A percentile compares a stretch with the other conserved stretches of the same genome.
Evolutionary conservation across 2,329 filamentous ascomycete species (phyloP).

Genomic region (Simplicillium aogashimaense): DNA sequence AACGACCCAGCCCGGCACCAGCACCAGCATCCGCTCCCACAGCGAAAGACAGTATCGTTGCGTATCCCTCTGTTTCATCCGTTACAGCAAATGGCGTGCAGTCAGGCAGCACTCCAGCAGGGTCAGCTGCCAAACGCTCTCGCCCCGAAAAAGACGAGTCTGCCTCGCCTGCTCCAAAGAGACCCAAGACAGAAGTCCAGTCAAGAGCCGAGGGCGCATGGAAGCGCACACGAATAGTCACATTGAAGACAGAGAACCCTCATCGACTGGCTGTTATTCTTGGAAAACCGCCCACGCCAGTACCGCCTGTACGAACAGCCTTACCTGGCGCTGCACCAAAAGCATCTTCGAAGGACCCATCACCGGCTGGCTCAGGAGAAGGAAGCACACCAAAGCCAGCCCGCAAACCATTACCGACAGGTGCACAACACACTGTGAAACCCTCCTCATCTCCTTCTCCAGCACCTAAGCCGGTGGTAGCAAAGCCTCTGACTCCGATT

Average conservation of each 20-base stretch:
- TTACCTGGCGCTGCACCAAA: constrained; percentile 19
- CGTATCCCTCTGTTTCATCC: constrained; percentile 9
- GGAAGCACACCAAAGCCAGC: constrained; percentile 1
- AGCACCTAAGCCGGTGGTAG: neutral
- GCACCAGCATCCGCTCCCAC: constrained; percentile 7
- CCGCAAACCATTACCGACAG: constrained; percentile 6
- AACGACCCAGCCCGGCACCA: constrained; percentile 9
- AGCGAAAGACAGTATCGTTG: constrained; percentile 18
- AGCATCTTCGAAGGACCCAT: constrained; percentile 10
- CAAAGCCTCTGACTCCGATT: constrained; percentile 9
- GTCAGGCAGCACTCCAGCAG: constrained; percentile 8
- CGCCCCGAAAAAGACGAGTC: constrained; percentile 26
- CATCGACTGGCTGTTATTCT: constrained; percentile 23
- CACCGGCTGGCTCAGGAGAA: too few species aligned
- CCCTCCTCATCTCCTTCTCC: constrained; percentile 9
- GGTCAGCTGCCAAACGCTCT: constrained; percentile 21
- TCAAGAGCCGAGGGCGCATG: constrained; percentile 10
- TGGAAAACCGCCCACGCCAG: constrained; percentile 13
- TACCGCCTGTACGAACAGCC: constrained; percentile 17
- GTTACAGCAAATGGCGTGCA: constrained; percentile 14
- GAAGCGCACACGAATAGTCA: constrained; percentile 25
- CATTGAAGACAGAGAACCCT: constrained; percentile 22
- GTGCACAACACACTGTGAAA: constrained; percentile 10
- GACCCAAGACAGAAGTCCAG: constrained; percentile 23
- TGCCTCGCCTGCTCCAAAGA: constrained; percentile 24